phyloP scores from a whole-genome alignment of 2,329 filamentous ascomycete species.

The Alternaria sp. region DNA sequence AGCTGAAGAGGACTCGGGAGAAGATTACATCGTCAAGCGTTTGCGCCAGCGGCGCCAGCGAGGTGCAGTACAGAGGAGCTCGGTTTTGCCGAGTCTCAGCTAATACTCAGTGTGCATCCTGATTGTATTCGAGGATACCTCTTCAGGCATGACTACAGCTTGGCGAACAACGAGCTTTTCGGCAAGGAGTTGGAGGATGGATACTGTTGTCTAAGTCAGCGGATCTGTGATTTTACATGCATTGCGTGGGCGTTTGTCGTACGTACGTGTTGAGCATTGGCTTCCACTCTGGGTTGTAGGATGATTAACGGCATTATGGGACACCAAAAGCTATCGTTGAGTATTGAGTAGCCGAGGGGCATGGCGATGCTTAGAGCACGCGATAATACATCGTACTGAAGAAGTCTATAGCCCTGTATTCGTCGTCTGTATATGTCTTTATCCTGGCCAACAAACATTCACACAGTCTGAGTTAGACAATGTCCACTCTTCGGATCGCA shows the following conservation, averaged over 20 bases:
- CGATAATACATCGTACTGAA: neutral
- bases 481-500: neutral
- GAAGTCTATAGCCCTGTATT: neutral
- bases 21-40: neutral
- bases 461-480: neutral
- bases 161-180: neutral
- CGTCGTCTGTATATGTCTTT: neutral
- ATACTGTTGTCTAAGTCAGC: neutral
- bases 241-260: constrained; percentile 18
- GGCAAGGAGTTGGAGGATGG: neutral
- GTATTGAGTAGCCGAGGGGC: neutral
- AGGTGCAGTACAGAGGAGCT: neutral
- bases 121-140: neutral
- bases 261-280: neutral
- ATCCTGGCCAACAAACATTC: neutral
- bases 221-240: constrained; percentile 2
- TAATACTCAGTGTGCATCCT: neutral
- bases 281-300: neutral
- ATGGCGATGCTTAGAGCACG: neutral
- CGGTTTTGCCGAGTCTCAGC: no score
- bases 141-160: neutral
- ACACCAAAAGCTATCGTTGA: constrained; percentile 6
- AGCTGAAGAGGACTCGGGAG: neutral
- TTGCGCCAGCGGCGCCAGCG: neutral
- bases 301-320: constrained; percentile 7